A percentile compares a stretch with the other conserved stretches of the same genome.
phyloP scores from a whole-genome alignment of 2,329 filamentous ascomycete species.

The Cordyceps javanica region DNA sequence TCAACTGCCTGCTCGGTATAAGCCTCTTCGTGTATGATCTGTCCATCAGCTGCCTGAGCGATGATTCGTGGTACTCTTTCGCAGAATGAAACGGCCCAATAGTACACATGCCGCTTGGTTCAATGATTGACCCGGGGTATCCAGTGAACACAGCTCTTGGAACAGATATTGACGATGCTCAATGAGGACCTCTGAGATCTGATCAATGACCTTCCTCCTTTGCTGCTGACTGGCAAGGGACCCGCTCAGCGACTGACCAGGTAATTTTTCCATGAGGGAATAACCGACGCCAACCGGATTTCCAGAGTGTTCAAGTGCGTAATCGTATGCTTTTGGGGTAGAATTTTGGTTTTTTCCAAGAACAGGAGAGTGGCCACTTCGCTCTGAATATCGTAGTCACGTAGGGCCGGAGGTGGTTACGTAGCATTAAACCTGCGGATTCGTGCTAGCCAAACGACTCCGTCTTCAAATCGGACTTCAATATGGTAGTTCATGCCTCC shows the following conservation, averaged over 20 bases:
- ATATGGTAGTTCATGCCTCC: slow-evolving; percentile 40
- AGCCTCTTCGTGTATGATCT: slow-evolving; percentile 31
- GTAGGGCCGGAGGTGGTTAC: slow-evolving; percentile 28
- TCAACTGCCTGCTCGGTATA: slow-evolving; percentile 28
- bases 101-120: slow-evolving; percentile 24
- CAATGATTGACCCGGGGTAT: slow-evolving; percentile 21
- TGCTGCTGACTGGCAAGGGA: slow-evolving; percentile 26
- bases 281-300: slow-evolving; percentile 33
- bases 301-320: slow-evolving; percentile 21
- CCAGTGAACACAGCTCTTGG: slow-evolving; percentile 29
- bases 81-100: slow-evolving; percentile 30
- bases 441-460: slow-evolving; percentile 35
- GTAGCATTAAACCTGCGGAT: slow-evolving; percentile 35
- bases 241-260: slow-evolving; percentile 32
- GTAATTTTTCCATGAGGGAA: slow-evolving; percentile 37
- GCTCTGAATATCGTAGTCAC: slow-evolving; percentile 31
- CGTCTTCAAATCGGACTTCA: slow-evolving; percentile 36
- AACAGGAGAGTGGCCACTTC: slow-evolving; percentile 37
- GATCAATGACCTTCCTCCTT: slow-evolving; percentile 28
- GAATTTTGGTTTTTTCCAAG: slow-evolving; percentile 30
- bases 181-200: slow-evolving; percentile 33
- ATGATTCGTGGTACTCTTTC: slow-evolving; percentile 29
- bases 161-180: slow-evolving; percentile 33
- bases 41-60: slow-evolving; percentile 29
- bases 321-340: slow-evolving; percentile 32